Percentiles rank a stretch among this genome's conserved stretches.
phyloP scores from a whole-genome alignment of 2,329 filamentous ascomycete species.

The Aschersonia sp. region DNA sequence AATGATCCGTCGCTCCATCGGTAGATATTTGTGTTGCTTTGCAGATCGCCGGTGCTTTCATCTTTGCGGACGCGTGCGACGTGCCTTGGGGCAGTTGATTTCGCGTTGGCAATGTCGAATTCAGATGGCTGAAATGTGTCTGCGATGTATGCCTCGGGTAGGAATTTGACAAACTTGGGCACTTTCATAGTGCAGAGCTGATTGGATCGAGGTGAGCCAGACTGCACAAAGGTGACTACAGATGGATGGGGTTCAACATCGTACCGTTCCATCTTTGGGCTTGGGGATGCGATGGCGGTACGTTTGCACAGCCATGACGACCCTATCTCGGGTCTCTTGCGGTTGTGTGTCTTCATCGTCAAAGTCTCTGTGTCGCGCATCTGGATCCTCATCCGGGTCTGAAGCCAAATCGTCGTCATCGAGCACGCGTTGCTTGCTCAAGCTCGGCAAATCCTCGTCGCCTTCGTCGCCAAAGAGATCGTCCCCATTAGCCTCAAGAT shows the following conservation, averaged over 20 bases:
- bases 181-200: conserved; percentile 58
- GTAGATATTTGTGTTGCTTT: conserved; percentile 62
- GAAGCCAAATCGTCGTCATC: conserved; percentile 46
- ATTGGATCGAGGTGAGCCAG: background rate
- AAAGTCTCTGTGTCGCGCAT: conserved; percentile 17
- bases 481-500: conserved; percentile 37
- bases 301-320: conserved; percentile 49
- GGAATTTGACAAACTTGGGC: conserved; percentile 56
- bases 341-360: conserved; percentile 31
- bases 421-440: conserved; percentile 42
- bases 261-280: conserved; percentile 54
- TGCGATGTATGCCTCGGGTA: conserved; percentile 51
- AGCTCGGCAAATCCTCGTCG: conserved; percentile 41
- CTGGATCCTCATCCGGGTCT: conserved; percentile 30
- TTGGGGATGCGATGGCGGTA: conserved; percentile 58
- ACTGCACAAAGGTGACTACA: too few species aligned
- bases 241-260: conserved; percentile 7
- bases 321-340: conserved; percentile 34
- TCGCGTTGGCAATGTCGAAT: conserved; percentile 38
- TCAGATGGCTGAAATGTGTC: conserved; percentile 48
- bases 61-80: conserved; percentile 58
- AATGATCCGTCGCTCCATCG: conserved; percentile 69
- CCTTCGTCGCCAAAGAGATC: conserved; percentile 49
- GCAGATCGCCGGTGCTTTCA: conserved; percentile 46
- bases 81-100: conserved; percentile 41